Percentiles rank a stretch among this genome's conserved stretches.
Conservation (phyloP, 495 filamentous ascomycete species). For the Glarea lozoyensis region DNA sequence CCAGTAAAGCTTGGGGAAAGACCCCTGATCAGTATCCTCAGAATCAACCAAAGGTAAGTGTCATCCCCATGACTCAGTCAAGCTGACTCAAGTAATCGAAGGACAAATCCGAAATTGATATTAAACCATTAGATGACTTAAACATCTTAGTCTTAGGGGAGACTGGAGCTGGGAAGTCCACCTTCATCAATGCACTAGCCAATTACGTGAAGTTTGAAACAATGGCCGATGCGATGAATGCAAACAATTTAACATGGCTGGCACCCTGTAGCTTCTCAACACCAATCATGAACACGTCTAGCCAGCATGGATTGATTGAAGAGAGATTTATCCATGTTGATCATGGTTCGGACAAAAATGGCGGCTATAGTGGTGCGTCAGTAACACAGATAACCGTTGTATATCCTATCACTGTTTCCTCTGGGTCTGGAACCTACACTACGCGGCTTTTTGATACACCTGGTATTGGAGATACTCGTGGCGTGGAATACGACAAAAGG, state of each 20-base stretch:
- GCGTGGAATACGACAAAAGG: constrained; percentile 23
- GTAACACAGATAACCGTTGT: constrained; percentile 30
- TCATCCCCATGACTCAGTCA: too few species aligned
- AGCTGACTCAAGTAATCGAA: too few species aligned
- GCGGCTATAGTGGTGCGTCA: constrained; percentile 25
- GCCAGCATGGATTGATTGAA: constrained; percentile 3
- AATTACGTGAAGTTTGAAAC: constrained; percentile 29
- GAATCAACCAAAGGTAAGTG: too few species aligned
- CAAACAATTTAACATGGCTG: constrained; percentile 20
- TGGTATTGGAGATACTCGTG: constrained; percentile 35
- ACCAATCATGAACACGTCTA: constrained; percentile 19
- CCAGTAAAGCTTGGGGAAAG: too few species aligned
- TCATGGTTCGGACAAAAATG: constrained; percentile 18
- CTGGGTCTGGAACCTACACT: constrained; percentile 6
- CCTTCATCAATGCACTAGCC: constrained; percentile 36
- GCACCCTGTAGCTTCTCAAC: constrained; percentile 30
- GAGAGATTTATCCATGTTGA: constrained; percentile 23
- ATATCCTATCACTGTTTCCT: constrained; percentile 22
- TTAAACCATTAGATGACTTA: too few species aligned
- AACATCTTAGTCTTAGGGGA: constrained; percentile 38
- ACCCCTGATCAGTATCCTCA: too few species aligned
- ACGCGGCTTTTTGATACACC: constrained; percentile 36
- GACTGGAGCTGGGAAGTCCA: constrained; percentile 34
- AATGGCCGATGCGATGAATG: constrained; percentile 24
- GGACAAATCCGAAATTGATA: too few species aligned